A percentile compares a stretch with the other conserved stretches of the same genome.
phyloP scores from a whole-genome alignment of 768 basidiomycete species.

The Amanita phalloides region DNA sequence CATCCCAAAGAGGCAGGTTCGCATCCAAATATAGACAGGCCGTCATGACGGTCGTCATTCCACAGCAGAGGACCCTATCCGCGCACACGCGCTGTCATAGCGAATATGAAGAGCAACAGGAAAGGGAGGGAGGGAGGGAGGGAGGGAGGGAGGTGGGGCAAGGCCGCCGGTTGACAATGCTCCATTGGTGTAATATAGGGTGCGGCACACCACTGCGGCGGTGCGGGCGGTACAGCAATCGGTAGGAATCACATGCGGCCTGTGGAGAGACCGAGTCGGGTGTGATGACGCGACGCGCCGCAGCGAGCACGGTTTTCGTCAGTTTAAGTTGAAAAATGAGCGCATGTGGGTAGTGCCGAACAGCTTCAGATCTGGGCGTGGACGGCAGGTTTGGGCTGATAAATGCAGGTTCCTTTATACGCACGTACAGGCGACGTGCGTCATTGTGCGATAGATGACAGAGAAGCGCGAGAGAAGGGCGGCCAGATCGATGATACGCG shows the following conservation, averaged over 20 bases:
- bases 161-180: neutral
- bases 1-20: neutral
- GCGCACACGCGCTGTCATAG: neutral
- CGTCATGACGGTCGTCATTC: neutral
- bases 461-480: neutral
- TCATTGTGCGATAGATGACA: neutral
- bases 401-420: neutral
- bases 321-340: no score
- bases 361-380: neutral
- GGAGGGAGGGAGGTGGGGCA: neutral
- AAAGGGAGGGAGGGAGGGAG: neutral
- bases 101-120: no score
- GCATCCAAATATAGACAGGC: neutral
- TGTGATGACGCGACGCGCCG: no score
- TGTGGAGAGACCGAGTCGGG: no score
- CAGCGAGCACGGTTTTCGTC: no score
- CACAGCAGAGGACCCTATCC: neutral
- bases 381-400: neutral
- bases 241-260: no score
- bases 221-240: neutral
- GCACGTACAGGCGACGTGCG: neutral
- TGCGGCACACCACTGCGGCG: neutral
- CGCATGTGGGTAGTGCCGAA: no score
- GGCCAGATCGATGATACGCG: neutral
- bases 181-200: neutral